Conservation (phyloP, 805 yeast genomes). For the Nakazawaea anatomiae region DNA sequence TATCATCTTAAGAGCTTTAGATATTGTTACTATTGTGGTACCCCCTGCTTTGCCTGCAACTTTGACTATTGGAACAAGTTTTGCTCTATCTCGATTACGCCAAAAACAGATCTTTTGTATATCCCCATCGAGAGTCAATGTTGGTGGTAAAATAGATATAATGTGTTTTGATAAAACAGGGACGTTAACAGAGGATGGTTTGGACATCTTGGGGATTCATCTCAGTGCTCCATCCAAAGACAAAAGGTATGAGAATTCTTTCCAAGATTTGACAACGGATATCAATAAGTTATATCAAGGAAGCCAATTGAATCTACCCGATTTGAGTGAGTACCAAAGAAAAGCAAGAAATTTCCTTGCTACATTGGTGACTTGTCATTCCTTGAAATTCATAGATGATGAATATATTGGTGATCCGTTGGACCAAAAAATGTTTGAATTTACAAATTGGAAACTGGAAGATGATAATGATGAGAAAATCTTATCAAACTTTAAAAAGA, state of each 20-base stretch:
- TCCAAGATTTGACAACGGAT: constrained; percentile 26
- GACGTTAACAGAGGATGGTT: constrained; percentile 93
- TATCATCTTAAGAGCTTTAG: constrained; percentile 85
- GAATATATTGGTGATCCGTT: constrained; percentile 91
- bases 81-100: constrained; percentile 76
- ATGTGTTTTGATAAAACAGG: constrained; percentile 97
- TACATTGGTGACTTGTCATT: constrained; percentile 77
- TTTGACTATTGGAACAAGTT: constrained; percentile 90
- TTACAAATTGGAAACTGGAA: constrained; percentile 68
- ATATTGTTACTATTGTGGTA: constrained; percentile 91
- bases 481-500: constrained; percentile 16
- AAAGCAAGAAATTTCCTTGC: constrained; percentile 28
- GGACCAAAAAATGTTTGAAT: constrained; percentile 89
- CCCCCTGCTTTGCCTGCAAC: constrained; percentile 99
- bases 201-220: constrained; percentile 67
- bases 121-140: constrained; percentile 88
- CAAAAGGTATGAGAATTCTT: constrained; percentile 20
- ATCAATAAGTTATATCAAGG: constrained; percentile 34
- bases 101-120: constrained; percentile 74
- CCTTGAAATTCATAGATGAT: constrained; percentile 70
- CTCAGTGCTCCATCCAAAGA: constrained; percentile 27
- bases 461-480: constrained; percentile 52
- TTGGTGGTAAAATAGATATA: constrained; percentile 91
- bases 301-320: constrained; percentile 26
- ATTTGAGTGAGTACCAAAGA: constrained; percentile 12